Base-by-base conservation (phyloP, 208 protist species). In the Zelonia costaricensis region DNA sequence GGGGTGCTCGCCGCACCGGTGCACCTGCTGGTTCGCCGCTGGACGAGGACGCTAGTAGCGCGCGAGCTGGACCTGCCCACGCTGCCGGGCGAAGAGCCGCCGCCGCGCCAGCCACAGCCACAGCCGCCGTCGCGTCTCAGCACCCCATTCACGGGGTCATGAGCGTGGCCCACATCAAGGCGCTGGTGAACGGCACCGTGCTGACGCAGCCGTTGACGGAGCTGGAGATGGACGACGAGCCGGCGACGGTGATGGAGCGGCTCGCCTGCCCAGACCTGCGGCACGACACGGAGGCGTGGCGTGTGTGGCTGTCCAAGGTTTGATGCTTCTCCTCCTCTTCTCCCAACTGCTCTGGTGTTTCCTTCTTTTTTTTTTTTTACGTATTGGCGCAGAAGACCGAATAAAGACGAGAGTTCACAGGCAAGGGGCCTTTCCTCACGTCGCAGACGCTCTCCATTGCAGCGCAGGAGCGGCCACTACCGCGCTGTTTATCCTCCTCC, bases 231-330 rank as follows among this genome's bases (percentile, higher is more conserved):
- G 88, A 91, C 61, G 80, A 78, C 25, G 64, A 74, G 9, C 52
- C 67, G 35, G 63, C 56, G 58, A 78, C 35, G 43, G 71, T 72
- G 33, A 48, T 84, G 55, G 67, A 76, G 61, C 60, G 67, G 10
- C 49, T 88, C 40, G 76, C 69, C 31, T 80, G 82, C 35, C 64
- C 76, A n/a, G 87, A 93, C 67, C 70, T 93, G 43, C 61, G 65
- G 18, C 70, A 69, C 36, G 87, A 88, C 3, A 80, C 79, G 16
- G 63, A 78, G 40, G 76, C 72, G 49, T 93, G 87, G 87, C 80
- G 79, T 23, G 68, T 73, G 47, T 91, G 80, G 83, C 58, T 93
- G 18, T 67, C 74, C 13, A 77, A 84, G 61, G 76, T 91, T 8
- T 86, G 27, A 31, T 7, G 28, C 45, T 6, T 40, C 33, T 61